Evolutionary conservation across 2,329 filamentous ascomycete species (phyloP).

Genomic region (Diaporthe sp.): DNA sequence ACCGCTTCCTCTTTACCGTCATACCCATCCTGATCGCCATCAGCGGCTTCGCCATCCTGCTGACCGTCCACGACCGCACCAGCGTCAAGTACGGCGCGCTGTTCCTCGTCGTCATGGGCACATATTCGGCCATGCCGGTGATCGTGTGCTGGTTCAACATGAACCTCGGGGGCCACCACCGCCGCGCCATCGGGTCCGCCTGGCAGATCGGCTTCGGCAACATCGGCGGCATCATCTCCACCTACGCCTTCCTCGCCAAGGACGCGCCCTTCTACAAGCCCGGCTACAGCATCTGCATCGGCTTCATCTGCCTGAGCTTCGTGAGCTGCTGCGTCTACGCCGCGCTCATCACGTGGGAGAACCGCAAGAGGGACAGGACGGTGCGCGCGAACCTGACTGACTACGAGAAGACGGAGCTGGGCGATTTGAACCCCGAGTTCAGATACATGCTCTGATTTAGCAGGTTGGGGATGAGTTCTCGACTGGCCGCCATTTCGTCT

Average conservation of each 20-base stretch:
- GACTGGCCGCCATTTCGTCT: background rate
- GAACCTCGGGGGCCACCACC: slow-evolving; percentile 81
- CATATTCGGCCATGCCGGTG: slow-evolving; percentile 91
- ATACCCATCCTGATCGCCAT: slow-evolving; percentile 78
- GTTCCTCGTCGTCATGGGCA: slow-evolving; percentile 84
- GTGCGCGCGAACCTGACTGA: slow-evolving; percentile 48
- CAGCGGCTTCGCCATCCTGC: slow-evolving; percentile 80
- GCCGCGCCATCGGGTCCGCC: slow-evolving; percentile 77
- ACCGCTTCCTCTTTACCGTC: slow-evolving; percentile 82
- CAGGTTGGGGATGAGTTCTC: background rate
- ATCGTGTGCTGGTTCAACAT: slow-evolving; percentile 88
- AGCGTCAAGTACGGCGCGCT: slow-evolving; percentile 82
- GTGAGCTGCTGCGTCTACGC: slow-evolving; percentile 73
- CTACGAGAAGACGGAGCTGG: slow-evolving; percentile 56
- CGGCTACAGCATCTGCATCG: slow-evolving; percentile 84
- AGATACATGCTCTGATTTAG: slow-evolving; percentile 51
- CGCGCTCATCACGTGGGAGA: slow-evolving; percentile 69
- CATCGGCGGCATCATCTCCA: slow-evolving; percentile 83
- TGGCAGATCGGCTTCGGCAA: slow-evolving; percentile 87
- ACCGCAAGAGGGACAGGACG: slow-evolving; percentile 67
- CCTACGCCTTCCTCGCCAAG: slow-evolving; percentile 74
- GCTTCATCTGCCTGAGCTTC: slow-evolving; percentile 78
- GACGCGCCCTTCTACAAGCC: slow-evolving; percentile 79
- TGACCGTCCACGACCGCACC: slow-evolving; percentile 77
- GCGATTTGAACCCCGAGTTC: slow-evolving; percentile 54